Base-by-base conservation (phyloP, 768 basidiomycete genomes). In the Suillus subluteus region DNA sequence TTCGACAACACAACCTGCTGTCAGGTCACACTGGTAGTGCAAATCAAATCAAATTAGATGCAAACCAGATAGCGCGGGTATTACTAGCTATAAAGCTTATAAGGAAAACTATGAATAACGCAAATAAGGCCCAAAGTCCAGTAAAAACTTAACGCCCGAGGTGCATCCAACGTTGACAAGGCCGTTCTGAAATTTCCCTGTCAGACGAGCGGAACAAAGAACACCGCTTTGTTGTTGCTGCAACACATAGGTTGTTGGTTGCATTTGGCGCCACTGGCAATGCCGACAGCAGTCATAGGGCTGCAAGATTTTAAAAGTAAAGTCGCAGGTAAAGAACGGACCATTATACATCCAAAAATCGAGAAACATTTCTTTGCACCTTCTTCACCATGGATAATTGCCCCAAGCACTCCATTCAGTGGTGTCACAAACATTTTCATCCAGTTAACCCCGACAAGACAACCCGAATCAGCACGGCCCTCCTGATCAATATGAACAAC, bases 391-490 rank as follows among this genome's bases (percentile, higher is more conserved):
- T 40, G 63, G 30, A 73, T 72, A 1, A 75, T 69, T 2, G 72
- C 70, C 21, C 83, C 84, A 6, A 26, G 6, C 23, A 26, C 23
- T 26, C 50, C 23, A 12, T 52, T n/a, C 15, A 13, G 13, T 6
- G 13, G 85, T 21, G 84, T 26, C 5, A 61, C 64, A 35, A 82
- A 73, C 5, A 75, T 74, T 18, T 79, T 67, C 9, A 69, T 68
- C 50, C 76, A 77, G 9, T 73, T 73, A n/a, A 73, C 73, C n/a
- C 64, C 66, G 16, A 76, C 71, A 62, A 72, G 72, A 72, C 82
- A 82, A 1, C 76, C 73, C 2, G 69, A 68, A 66, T 79, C 74
- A 0, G 82, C 81, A 63, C 79, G 74, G 16, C 79, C 80, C 1
- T 69, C 69, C 15, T 65, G 63, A 67, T 82, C 35, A 35, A 35